phyloP scores from a whole-genome alignment of 2,329 filamentous ascomycete species.

The Ophiostoma piceae region DNA sequence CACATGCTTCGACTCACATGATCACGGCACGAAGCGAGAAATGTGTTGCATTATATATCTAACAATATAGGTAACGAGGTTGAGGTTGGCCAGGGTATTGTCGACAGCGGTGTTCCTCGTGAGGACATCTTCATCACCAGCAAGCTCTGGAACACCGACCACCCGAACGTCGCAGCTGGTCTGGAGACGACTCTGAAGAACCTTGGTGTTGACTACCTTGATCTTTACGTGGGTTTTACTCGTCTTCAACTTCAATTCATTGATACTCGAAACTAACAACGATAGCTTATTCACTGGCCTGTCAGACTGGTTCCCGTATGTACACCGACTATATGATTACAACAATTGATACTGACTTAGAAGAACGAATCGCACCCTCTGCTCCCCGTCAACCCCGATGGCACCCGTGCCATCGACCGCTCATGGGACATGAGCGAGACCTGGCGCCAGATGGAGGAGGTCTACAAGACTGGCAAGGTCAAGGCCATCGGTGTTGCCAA shows the following conservation, averaged over 20 bases:
- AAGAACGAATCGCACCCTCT: constrained; percentile 20
- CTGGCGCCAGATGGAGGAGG: constrained; percentile 56
- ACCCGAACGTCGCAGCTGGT: constrained; percentile 45
- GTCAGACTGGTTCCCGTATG: constrained; percentile 1
- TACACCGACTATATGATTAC: neutral
- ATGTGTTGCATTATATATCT: neutral
- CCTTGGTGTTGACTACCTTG: constrained; percentile 43
- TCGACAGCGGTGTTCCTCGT: constrained; percentile 41
- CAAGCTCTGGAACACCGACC: constrained; percentile 59
- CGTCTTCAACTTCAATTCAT: neutral
- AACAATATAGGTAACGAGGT: constrained; percentile 24
- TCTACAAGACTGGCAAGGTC: constrained; percentile 50
- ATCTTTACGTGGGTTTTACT: constrained; percentile 44
- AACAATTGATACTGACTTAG: constrained; percentile 25
- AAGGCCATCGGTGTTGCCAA: constrained; percentile 56
- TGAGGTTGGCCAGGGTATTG: constrained; percentile 42
- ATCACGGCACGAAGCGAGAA: neutral
- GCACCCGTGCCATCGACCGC: constrained; percentile 19
- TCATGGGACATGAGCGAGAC: constrained; percentile 35
- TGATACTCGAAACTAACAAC: neutral
- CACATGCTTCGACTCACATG: neutral
- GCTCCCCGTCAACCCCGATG: constrained; percentile 21
- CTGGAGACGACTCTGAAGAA: constrained; percentile 41
- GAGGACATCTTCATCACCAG: constrained; percentile 51
- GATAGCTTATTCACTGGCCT: neutral